These are phyloP conservation scores for Ajuga chamaepitys DNA, from an alignment of 257 asterid species.

Conservation along the genomic window DNA sequence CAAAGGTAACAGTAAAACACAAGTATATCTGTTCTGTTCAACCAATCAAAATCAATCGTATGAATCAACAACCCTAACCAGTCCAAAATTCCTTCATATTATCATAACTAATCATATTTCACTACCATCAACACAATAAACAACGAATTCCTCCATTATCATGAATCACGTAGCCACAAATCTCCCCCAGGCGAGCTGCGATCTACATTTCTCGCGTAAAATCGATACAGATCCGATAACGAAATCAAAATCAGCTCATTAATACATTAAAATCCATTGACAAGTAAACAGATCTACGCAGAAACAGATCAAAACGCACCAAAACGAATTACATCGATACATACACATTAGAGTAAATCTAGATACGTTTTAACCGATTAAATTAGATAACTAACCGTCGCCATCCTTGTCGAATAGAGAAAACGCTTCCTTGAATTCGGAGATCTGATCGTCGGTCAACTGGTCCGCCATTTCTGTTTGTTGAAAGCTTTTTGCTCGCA, in stretches of 20 bases:
- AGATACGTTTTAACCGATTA: not conserved
- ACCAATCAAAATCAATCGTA: not conserved
- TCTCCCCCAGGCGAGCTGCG: constrained; percentile 8
- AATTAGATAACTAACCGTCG: constrained; percentile 30
- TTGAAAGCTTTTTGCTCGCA: constrained; percentile 12
- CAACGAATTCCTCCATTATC: not conserved
- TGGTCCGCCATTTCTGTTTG: constrained; percentile 31
- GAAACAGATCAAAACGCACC: constrained; percentile 9
- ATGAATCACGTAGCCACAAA: not conserved
- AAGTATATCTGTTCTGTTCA: not conserved
- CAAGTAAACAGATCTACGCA: constrained; percentile 11
- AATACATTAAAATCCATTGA: not conserved
- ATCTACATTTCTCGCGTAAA: constrained; percentile 13
- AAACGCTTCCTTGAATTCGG: constrained; percentile 47
- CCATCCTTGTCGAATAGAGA: constrained; percentile 46
- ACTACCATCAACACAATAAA: not conserved
- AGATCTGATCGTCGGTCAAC: constrained; percentile 40
- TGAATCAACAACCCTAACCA: not conserved
- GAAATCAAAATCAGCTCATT: constrained; percentile 4
- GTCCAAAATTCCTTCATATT: not conserved
- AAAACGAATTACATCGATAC: not conserved
- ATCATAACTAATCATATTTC: not conserved
- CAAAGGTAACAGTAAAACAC: not conserved
- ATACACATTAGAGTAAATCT: not conserved
- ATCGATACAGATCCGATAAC: constrained; percentile 8